Evolutionary conservation across 768 basidiomycete genomes (phyloP).

Genomic region (Rhodocollybia butyracea): DNA sequence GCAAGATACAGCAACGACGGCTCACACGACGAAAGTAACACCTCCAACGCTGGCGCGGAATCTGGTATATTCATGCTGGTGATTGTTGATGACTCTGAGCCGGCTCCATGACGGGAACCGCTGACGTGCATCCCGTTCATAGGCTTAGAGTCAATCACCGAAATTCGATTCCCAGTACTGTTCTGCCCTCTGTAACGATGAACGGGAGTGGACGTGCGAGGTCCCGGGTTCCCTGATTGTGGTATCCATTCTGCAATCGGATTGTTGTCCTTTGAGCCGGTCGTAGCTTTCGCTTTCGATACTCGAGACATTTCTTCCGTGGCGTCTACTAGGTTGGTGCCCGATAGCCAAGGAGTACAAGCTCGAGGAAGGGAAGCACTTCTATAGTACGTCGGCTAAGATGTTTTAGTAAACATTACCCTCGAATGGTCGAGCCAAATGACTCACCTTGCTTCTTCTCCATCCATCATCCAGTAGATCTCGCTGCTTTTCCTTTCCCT

Average conservation of each 20-base stretch:
- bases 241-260: too few relatives aligned
- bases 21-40: conserved; percentile 56
- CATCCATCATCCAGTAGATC: background rate
- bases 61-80: background rate
- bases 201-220: background rate
- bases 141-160: background rate
- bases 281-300: too few relatives aligned
- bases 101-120: background rate
- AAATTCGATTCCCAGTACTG: background rate
- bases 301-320: background rate
- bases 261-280: too few relatives aligned
- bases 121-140: background rate
- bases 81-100: background rate
- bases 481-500: background rate
- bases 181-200: background rate
- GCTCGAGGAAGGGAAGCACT: background rate
- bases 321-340: background rate
- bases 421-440: background rate
- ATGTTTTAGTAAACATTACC: too few relatives aligned
- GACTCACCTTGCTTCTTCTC: conserved; percentile 1
- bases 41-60: conserved; percentile 40
- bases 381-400: background rate
- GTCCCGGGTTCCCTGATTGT: background rate
- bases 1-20: conserved; percentile 64
- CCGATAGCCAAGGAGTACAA: background rate